phyloP scores from a whole-genome alignment of 2,329 filamentous ascomycete species.

The Didymosphaeria variabile region DNA sequence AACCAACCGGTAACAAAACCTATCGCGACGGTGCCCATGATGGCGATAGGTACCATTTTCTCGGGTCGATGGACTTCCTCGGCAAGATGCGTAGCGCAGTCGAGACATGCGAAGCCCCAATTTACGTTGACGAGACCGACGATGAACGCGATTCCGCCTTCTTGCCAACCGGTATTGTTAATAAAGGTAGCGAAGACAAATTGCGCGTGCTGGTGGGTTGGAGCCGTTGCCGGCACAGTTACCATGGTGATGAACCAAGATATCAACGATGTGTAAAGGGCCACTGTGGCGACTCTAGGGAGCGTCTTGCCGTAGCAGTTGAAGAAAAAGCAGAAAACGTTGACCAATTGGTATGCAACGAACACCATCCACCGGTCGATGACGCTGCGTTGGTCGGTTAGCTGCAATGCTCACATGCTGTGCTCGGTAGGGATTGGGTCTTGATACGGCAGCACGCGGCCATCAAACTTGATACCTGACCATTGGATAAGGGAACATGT shows the following conservation, averaged over 20 bases:
- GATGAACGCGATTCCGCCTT: conserved; percentile 60
- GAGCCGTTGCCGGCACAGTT: conserved; percentile 56
- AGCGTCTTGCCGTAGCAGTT: conserved; percentile 54
- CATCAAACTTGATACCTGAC: not conserved
- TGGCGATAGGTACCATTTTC: conserved; percentile 59
- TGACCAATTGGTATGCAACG: conserved; percentile 58
- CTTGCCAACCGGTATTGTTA: conserved; percentile 60
- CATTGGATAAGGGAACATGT: not conserved
- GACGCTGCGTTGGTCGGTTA: conserved; percentile 29
- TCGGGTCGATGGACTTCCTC: conserved; percentile 60
- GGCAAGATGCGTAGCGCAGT: conserved; percentile 61
- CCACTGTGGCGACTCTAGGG: conserved; percentile 52
- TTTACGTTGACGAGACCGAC: conserved; percentile 62
- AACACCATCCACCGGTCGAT: conserved; percentile 51
- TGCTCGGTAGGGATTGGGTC: not conserved
- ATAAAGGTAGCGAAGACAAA: conserved; percentile 64
- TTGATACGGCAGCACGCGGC: not conserved
- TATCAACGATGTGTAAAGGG: conserved; percentile 57
- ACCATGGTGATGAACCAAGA: conserved; percentile 61
- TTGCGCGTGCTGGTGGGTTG: conserved; percentile 54
- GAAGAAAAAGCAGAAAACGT: conserved; percentile 60
- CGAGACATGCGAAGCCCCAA: conserved; percentile 61
- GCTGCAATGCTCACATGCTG: not conserved
- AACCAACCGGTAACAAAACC: conserved; percentile 61
- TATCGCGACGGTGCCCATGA: conserved; percentile 59